phyloP scores from a whole-genome alignment of 2,329 filamentous ascomycete species.

The Trichophyton verrucosum region DNA sequence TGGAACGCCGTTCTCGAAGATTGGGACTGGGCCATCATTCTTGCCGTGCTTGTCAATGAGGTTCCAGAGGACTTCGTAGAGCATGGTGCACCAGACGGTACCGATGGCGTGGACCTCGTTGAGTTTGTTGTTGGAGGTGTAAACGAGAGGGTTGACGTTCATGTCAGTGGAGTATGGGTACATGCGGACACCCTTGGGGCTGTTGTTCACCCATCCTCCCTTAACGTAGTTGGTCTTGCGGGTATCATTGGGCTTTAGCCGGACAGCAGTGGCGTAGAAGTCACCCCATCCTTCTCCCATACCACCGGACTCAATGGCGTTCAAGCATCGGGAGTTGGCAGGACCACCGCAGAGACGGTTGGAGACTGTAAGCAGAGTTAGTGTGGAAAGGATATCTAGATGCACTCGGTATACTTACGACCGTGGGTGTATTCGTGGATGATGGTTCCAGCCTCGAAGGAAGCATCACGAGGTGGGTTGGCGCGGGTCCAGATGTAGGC shows the following conservation, averaged over 20 bases:
- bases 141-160: constrained; percentile 10
- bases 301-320: constrained; percentile 10
- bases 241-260: constrained; percentile 8
- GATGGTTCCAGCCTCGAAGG: constrained; percentile 11
- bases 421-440: constrained; percentile 13
- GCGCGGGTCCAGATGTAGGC: constrained; percentile 11
- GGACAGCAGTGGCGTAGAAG: constrained; percentile 10
- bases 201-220: constrained; percentile 10
- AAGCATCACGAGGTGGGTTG: constrained; percentile 10
- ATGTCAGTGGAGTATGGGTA: constrained; percentile 11
- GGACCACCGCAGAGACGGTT: constrained; percentile 12
- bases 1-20: constrained; percentile 8
- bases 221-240: constrained; percentile 9
- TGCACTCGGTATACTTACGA: constrained; percentile 6
- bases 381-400: neutral
- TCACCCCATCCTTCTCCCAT: constrained; percentile 14
- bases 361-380: constrained; percentile 7
- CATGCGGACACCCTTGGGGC: constrained; percentile 8
- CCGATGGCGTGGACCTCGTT: constrained; percentile 9
- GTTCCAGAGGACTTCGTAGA: constrained; percentile 12
- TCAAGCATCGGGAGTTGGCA: constrained; percentile 10
- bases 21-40: constrained; percentile 8
- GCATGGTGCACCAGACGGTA: constrained; percentile 10
- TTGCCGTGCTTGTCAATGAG: constrained; percentile 13
- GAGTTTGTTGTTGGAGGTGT: constrained; percentile 7